These are phyloP conservation scores for Ceratobasidium sp. DNA, from an alignment of 1,284 basidiomycete genomes.

Conservation along the genomic window DNA sequence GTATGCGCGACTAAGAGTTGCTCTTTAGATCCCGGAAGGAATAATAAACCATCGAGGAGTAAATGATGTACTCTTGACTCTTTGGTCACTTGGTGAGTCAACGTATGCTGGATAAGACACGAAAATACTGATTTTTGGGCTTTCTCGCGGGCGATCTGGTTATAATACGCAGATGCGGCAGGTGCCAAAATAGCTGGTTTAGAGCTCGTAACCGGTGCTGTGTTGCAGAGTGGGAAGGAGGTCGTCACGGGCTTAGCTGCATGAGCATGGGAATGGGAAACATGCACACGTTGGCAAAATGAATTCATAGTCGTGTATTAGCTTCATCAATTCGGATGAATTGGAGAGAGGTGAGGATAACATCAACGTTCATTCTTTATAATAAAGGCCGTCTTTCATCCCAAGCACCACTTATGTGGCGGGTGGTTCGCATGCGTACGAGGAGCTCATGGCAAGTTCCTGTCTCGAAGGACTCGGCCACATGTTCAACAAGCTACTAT, in stretches of 20 bases:
- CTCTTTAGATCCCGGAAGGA: conserved; percentile 59
- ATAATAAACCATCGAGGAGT: conserved; percentile 61
- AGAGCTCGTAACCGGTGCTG: conserved; percentile 54
- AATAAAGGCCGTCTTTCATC: neutral
- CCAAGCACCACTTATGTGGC: neutral
- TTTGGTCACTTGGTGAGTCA: conserved; percentile 60
- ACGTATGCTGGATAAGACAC: neutral
- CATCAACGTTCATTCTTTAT: neutral
- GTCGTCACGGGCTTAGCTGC: conserved; percentile 32
- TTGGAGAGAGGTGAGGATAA: neutral
- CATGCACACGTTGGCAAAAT: neutral
- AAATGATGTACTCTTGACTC: conserved; percentile 60
- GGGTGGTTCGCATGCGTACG: too few species aligned
- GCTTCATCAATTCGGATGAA: neutral
- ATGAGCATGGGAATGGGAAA: neutral
- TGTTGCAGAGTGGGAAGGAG: conserved; percentile 57
- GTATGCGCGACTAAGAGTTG: conserved; percentile 48
- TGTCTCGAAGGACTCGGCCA: too few species aligned
- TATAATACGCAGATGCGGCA: conserved; percentile 52
- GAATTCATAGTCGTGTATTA: neutral
- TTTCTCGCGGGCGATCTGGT: too few species aligned
- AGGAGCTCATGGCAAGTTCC: too few species aligned
- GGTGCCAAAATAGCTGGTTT: conserved; percentile 59
- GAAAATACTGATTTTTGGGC: neutral
- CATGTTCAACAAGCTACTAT: neutral